Evolutionary conservation across 352 stramenopile genomes (phyloP).

Genomic region (Pythium brachiatum): DNA sequence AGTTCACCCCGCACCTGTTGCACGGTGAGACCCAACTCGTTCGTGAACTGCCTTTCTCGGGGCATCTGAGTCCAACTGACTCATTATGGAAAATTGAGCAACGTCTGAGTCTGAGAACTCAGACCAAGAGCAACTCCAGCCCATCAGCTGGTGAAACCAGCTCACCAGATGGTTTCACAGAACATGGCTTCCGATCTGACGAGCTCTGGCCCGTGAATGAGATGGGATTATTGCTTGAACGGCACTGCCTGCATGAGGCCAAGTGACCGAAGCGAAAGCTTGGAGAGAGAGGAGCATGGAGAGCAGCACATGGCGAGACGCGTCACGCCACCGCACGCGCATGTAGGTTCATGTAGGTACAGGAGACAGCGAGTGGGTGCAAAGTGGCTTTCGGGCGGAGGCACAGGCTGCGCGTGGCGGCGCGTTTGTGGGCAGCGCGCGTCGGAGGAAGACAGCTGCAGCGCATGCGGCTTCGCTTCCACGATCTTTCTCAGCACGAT

Average conservation of each 20-base stretch:
- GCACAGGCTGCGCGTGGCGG: background rate
- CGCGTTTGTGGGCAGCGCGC: background rate
- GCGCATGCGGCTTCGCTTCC: background rate
- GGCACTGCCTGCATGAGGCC: background rate
- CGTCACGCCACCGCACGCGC: background rate
- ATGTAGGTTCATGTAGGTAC: no score
- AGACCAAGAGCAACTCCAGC: background rate
- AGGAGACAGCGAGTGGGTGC: no score
- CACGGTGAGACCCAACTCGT: background rate
- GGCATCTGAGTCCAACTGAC: background rate
- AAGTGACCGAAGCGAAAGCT: conserved; percentile 1
- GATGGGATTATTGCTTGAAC: background rate
- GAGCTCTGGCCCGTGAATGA: background rate
- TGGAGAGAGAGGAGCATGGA: background rate
- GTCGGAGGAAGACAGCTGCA: background rate
- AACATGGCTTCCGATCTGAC: conserved; percentile 3
- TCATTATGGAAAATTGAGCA: background rate
- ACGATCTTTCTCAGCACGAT: background rate
- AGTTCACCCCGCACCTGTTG: background rate
- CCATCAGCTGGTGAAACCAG: background rate
- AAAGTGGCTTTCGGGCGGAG: no score
- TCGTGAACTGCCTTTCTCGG: background rate
- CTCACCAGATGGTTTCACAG: background rate
- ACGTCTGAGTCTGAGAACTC: background rate
- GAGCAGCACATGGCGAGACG: background rate